Evolutionary conservation across 2,329 filamentous ascomycete genomes (phyloP), one percentile per base, ranked within the genome.

Genomic region (Fusarium protoensiforme): DNA sequence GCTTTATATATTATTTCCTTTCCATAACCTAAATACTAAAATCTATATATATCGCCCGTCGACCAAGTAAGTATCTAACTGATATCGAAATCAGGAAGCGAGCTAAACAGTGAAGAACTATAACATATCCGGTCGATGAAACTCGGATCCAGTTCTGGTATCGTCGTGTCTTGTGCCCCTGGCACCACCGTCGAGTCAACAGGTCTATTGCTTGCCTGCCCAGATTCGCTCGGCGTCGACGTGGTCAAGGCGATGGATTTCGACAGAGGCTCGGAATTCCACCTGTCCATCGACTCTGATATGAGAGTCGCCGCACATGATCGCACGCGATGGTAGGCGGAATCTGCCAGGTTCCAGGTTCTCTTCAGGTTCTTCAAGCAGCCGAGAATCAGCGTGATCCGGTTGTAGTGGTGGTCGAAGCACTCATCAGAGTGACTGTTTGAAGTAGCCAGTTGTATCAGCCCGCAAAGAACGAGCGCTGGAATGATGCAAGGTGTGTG

Each of bases 371-470:
- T 75, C 46, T 75, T 75, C 0, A 75, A 10, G 1, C 74, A 75
- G 1, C 74, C 74, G 0, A 75, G 31, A 0, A 75, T 56, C 0
- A 75, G 51, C 1, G 74, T 75, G 0, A 75, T 72, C 0, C 74
- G 68, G 8, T 76, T 75, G 33, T 75, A 75, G 22, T 75, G 74
- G 3, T 75, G 74, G 11, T 76, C 73, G 5, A 75, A 75, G 7
- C 74, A 75, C 27, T 75, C 74, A 2, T 75, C 73, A 0, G 74
- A 71, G 13, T 75, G 74, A 14, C 71, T 75, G 13, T 64, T 71
- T 0, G 73, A 67, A 2, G 71, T 74, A 18, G 74, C 74, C 2
- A 77, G 61, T 13, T 77, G 75, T 1, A 77, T 72, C 48, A 77
- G 64, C 0, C 68, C 71, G 5, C 75, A 75, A 0, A 77, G 67